A percentile compares a stretch with the other conserved stretches of the same genome.
Conservation (phyloP, 164 flowering plant species). For the Annona squamosa region DNA sequence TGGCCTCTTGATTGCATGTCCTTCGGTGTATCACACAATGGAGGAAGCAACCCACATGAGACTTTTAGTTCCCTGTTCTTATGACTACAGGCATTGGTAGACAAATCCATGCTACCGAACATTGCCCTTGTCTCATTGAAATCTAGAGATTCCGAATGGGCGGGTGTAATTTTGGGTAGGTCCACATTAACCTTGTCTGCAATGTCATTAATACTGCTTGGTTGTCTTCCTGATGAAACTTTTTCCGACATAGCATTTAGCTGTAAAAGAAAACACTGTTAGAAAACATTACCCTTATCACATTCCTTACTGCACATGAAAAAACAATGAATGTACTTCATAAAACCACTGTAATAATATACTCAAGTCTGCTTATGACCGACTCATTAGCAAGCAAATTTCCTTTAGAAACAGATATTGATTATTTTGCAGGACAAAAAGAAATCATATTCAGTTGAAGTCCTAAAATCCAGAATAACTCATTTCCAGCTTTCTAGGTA, state of each 20-base stretch:
- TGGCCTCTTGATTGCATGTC: slow-evolving; percentile 8
- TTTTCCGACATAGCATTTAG: slow-evolving; percentile 39
- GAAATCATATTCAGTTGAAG: no score
- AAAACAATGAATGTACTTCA: background rate
- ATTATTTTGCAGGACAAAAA: no score
- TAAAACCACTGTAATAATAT: background rate
- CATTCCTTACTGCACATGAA: background rate
- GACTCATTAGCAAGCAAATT: background rate
- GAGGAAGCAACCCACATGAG: slow-evolving; percentile 25
- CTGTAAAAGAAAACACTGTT: slow-evolving; percentile 25
- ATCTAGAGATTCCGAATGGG: slow-evolving; percentile 9
- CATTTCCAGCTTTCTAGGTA: no score
- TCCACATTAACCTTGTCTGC: slow-evolving; percentile 15
- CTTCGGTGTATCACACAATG: slow-evolving; percentile 20
- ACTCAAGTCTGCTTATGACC: background rate
- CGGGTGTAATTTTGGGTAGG: slow-evolving; percentile 17
- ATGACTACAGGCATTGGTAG: slow-evolving; percentile 15
- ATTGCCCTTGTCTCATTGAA: slow-evolving; percentile 9
- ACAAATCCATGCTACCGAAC: slow-evolving; percentile 7
- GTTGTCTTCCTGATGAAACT: slow-evolving; percentile 19
- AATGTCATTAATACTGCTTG: slow-evolving; percentile 5
- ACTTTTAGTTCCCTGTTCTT: slow-evolving; percentile 23
- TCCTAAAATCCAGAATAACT: no score
- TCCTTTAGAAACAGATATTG: background rate
- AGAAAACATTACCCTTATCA: background rate